Conservation (phyloP, 768 basidiomycete genomes). For the Lactifluus echinatus region DNA sequence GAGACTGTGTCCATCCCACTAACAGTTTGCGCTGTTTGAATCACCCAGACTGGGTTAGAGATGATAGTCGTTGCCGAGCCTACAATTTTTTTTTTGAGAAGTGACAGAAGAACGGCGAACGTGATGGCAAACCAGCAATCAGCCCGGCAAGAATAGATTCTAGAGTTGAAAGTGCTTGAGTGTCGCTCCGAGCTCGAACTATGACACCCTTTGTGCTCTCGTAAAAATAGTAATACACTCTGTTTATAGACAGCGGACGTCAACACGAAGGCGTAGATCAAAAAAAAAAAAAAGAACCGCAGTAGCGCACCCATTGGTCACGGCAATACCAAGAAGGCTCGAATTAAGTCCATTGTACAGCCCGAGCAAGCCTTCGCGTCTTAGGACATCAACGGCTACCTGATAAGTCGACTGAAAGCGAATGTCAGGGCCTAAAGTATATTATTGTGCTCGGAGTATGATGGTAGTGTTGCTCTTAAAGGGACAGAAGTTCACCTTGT, state of each 20-base stretch:
- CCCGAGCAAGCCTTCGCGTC: conserved; percentile 75
- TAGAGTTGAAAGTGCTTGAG: conserved; percentile 68
- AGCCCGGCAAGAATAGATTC: conserved; percentile 87
- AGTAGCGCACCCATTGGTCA: conserved; percentile 74
- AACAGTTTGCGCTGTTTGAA: conserved; percentile 85
- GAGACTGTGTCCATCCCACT: conserved; percentile 36
- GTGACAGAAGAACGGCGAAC: background rate
- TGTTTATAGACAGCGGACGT: conserved; percentile 24
- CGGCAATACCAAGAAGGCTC: conserved; percentile 80
- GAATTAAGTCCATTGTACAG: conserved; percentile 84
- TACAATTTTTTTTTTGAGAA: conserved; percentile 25
- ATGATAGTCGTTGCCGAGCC: conserved; percentile 84
- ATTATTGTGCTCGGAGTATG: background rate
- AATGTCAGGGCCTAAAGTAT: background rate
- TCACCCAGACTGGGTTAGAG: conserved; percentile 95
- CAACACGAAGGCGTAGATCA: background rate
- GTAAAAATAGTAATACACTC: conserved; percentile 92
- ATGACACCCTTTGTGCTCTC: conserved; percentile 57
- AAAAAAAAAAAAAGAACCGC: background rate
- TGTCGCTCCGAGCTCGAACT: conserved; percentile 44
- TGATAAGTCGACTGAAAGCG: conserved; percentile 48
- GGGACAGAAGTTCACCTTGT: conserved; percentile 44
- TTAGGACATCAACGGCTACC: conserved; percentile 65
- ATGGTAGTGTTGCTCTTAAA: background rate
- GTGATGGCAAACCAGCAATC: conserved; percentile 56